Evolutionary conservation across 495 filamentous ascomycete species (phyloP).

Genomic region (Rostrohypoxylon terebratum): DNA sequence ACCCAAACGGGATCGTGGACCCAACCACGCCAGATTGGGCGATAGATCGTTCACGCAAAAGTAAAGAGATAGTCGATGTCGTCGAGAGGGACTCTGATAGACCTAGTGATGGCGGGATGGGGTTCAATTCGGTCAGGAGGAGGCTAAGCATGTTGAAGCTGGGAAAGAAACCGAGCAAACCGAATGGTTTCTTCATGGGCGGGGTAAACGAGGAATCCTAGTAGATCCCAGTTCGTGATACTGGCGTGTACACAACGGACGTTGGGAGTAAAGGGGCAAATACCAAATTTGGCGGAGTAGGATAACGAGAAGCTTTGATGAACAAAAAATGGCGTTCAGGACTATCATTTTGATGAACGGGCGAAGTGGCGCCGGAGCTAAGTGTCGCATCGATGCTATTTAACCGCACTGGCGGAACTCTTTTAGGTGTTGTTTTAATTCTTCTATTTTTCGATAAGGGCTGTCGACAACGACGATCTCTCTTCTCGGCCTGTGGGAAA

Average conservation of each 20-base stretch:
- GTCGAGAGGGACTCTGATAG: conserved; percentile 44
- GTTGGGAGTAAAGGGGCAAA: conserved; percentile 13
- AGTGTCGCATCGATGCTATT: conserved; percentile 32
- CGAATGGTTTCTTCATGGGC: conserved; percentile 59
- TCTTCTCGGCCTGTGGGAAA: conserved; percentile 1
- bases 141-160: conserved; percentile 75
- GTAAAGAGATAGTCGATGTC: conserved; percentile 46
- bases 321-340: conserved; percentile 43
- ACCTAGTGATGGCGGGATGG: conserved; percentile 48
- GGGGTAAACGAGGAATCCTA: conserved; percentile 59
- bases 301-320: conserved; percentile 41
- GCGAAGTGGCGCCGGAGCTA: conserved; percentile 28
- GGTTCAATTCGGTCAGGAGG: conserved; percentile 72
- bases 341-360: conserved; percentile 31
- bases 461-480: conserved; percentile 20
- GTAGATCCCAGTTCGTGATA: conserved; percentile 13
- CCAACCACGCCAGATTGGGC: conserved; percentile 48
- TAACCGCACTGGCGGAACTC: conserved; percentile 24
- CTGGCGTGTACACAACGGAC: conserved; percentile 19
- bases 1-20: conserved; percentile 45
- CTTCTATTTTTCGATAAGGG: conserved; percentile 21
- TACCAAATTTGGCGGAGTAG: conserved; percentile 41
- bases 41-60: conserved; percentile 42
- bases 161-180: conserved; percentile 72
- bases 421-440: conserved; percentile 25